Base-by-base conservation (phyloP, 2,329 filamentous ascomycete species). In the Allantophomopsis lycopodina region DNA sequence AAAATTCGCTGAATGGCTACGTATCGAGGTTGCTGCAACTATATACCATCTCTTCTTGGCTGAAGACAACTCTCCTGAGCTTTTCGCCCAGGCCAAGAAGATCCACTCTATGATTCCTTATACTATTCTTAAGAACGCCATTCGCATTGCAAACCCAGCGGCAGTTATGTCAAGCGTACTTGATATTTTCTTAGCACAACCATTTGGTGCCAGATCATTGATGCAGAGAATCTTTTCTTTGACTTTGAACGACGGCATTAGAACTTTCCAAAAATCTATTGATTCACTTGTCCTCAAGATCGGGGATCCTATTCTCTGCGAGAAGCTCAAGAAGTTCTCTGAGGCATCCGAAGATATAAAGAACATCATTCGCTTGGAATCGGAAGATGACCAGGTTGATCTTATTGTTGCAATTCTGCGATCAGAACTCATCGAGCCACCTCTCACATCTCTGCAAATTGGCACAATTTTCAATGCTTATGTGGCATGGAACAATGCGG, bases 1-100 rank as follows among this genome's bases (percentile, higher is more conserved):
- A 54, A 98, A 96, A 58, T 96, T 98, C 56, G 89, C 89, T 14
- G 91, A 98, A 59, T 98, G 91, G 91, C 66, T 96, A 38, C 80
- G 91, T 32, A 98, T 98, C 53, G 91, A 98, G 62, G 80, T 98
- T 37, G 91, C 91, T 17, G 91, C 91, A 32, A 95, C 91, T 16
- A 77, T 96, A 43, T 98, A 98, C 56, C 91, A 98, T 58, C 68
- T 98, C 28, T 98, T 98, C 68, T 71, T 98, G 35, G 91, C 91
- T 5, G 91, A 98, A 58, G 91, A 98, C 62, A 98, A 98, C 59
- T 95, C 89, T 0, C 88, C 91, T 1, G 91, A 98, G 55, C 62
- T 98, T 21, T 96, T 96, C 58, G 86, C 87, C 0, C 91, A 98
- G 60, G 79, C 83, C 4, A 94, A 89, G 62, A 77, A 84, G 44